Percentiles rank a stretch among this genome's conserved stretches.
Evolutionary conservation across 148 eudicot species (phyloP).

Genomic region (Rhododendron henanense): DNA sequence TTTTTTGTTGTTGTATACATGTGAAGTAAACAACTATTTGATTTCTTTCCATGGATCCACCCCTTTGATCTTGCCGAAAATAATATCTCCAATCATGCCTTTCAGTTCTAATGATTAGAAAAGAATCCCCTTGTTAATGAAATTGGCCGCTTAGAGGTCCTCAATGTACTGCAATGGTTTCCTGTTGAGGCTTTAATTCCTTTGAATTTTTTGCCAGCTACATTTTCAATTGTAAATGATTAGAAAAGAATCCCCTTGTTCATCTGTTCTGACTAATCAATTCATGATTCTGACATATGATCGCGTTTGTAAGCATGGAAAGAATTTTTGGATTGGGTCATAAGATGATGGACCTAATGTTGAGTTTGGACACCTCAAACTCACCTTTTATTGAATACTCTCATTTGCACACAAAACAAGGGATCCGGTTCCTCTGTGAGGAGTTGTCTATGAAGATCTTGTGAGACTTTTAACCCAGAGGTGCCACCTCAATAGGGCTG

Average conservation of each 20-base stretch:
- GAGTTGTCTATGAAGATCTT: too few species aligned
- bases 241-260: not conserved
- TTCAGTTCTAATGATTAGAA: conserved; percentile 63
- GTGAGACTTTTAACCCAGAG: too few species aligned
- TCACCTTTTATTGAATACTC: not conserved
- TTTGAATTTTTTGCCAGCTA: not conserved
- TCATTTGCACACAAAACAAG: too few species aligned
- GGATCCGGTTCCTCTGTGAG: not conserved
- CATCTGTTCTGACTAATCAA: not conserved
- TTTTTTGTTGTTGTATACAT: not conserved
- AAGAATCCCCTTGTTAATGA: too few species aligned
- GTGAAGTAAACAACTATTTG: not conserved
- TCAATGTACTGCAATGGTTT: not conserved
- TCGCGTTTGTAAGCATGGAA: not conserved
- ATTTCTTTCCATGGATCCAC: not conserved
- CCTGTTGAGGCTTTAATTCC: not conserved
- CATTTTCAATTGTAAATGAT: not conserved
- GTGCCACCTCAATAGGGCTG: too few species aligned
- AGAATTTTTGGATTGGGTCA: not conserved
- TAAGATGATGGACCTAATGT: not conserved
- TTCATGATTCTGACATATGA: not conserved
- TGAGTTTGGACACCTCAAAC: not conserved
- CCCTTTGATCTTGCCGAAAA: not conserved
- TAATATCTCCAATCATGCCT: not conserved
- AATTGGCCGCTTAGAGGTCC: not conserved